Base-by-base conservation (phyloP, 2,329 filamentous ascomycete species). In the Penicillium olsonii region DNA sequence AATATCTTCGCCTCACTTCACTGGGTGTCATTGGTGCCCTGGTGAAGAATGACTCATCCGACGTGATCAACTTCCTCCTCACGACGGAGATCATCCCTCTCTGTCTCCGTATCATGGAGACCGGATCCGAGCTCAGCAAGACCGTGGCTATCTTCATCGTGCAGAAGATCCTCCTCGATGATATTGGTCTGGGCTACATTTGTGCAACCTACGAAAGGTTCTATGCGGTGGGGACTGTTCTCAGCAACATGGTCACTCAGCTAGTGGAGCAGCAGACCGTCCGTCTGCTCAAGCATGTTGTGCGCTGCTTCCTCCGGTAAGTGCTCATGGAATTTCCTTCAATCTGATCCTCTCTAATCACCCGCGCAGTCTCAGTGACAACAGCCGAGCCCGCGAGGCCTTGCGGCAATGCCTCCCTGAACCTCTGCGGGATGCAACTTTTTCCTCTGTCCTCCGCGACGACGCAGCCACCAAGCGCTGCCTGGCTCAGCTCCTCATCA, bases 71-170 rank as follows among this genome's bases (percentile, higher is more conserved):
- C 78, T 99, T 99, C 70, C 86, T 99, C 45, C 81, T 99, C 41
- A 97, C 94, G 1, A 99, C 94, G 24, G 94, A 99, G 75, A 99
- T 99, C 61, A 99, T 99, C 50, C 94, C 94, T 9, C 83, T 99
- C 11, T 99, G 94, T 71, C 85, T 99, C 37, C 87, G 94, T 53
- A 99, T 99, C 67, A 99, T 99, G 94, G 94, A 99, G 77, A 99
- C 94, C 0, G 94, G 94, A 42, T 96, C 92, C 0, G 94, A 99
- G 74, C 82, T 99, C 53, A 96, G 91, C 79, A 99, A 99, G 79
- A 99, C 94, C 0, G 94, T 99, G 12, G 94, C 94, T 50, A 99
- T 99, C 64, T 99, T 99, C 77, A 99, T 99, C 64, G 94, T 99
- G 15, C 94, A 99, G 74, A 99, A 99, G 80, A 99, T 99, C 20